Evolutionary conservation across 495 filamentous ascomycete species (phyloP).

Genomic region (Neurospora sp.): DNA sequence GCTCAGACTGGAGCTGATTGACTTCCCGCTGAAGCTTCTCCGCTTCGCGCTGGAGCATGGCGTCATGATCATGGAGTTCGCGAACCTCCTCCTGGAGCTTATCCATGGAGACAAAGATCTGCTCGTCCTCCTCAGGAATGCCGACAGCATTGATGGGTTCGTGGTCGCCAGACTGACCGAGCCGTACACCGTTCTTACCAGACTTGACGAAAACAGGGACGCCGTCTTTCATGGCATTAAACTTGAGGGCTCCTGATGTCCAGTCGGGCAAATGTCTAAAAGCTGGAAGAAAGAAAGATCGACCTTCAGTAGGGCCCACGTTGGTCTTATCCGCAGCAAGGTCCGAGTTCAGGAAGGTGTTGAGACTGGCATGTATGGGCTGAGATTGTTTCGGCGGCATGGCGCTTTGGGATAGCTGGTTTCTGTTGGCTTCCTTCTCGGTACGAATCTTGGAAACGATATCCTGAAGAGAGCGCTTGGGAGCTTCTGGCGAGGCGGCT

Average conservation of each 20-base stretch:
- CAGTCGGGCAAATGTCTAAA: slow-evolving; percentile 38
- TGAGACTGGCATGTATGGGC: background rate
- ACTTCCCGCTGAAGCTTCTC: slow-evolving; percentile 38
- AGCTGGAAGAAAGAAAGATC: slow-evolving; percentile 35
- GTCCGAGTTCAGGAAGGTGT: background rate
- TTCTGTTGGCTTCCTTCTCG: slow-evolving; percentile 15
- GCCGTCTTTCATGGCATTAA: slow-evolving; percentile 34
- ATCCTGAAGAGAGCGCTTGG: slow-evolving; percentile 21
- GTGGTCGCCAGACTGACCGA: slow-evolving; percentile 22
- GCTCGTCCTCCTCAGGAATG: slow-evolving; percentile 36
- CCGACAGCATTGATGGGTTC: slow-evolving; percentile 27
- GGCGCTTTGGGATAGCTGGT: slow-evolving; percentile 4
- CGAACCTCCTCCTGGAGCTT: slow-evolving; percentile 44
- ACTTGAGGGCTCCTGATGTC: slow-evolving; percentile 33
- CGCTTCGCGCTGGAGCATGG: slow-evolving; percentile 36
- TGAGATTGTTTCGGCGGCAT: slow-evolving; percentile 15
- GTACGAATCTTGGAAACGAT: slow-evolving; percentile 22
- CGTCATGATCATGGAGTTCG: slow-evolving; percentile 39
- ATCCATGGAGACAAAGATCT: slow-evolving; percentile 43
- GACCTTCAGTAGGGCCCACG: slow-evolving; percentile 25
- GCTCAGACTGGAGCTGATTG: slow-evolving; percentile 30
- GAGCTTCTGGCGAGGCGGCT: slow-evolving; percentile 7
- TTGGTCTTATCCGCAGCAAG: slow-evolving; percentile 12
- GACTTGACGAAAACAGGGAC: slow-evolving; percentile 36
- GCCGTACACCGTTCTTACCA: slow-evolving; percentile 10